A percentile compares a stretch with the other conserved stretches of the same genome.
Conservation (phyloP, 2,329 filamentous ascomycete genomes). For the Plectosphaerella sp. region DNA sequence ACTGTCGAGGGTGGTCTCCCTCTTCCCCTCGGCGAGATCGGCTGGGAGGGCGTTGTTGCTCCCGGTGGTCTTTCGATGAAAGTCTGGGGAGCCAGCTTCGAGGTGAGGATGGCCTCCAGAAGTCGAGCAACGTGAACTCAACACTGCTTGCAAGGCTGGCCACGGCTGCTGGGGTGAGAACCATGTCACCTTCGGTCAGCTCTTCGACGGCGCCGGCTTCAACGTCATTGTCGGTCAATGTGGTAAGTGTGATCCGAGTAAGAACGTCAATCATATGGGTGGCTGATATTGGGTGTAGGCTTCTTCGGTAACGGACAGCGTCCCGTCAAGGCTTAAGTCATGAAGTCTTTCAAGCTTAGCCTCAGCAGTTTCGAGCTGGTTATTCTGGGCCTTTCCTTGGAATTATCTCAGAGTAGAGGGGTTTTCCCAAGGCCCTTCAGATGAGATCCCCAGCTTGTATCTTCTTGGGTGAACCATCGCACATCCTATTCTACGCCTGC, state of each 20-base stretch:
- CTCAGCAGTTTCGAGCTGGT: no score
- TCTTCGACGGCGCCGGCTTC: not conserved
- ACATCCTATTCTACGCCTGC: no score
- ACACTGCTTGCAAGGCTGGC: not conserved
- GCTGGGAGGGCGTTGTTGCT: not conserved
- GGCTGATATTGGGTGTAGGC: not conserved
- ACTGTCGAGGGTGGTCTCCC: no score
- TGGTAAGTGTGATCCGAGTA: not conserved
- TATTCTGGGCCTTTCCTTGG: no score
- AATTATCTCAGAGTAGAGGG: no score
- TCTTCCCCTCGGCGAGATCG: conserved; percentile 1
- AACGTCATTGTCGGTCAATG: conserved; percentile 1
- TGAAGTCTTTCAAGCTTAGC: no score
- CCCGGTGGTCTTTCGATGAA: not conserved
- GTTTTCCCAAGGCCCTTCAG: no score
- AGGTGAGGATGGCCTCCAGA: not conserved
- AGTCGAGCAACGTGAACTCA: no score
- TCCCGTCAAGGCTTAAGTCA: not conserved
- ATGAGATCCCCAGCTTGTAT: no score
- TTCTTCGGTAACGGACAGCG: conserved; percentile 1
- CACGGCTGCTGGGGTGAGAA: not conserved
- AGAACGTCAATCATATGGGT: not conserved
- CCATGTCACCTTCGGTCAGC: not conserved
- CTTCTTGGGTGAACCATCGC: no score
- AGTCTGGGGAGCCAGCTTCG: conserved; percentile 1